A percentile compares a stretch with the other conserved stretches of the same genome.
phyloP scores from a whole-genome alignment of 139 green algal species.

The Volvox africanus region DNA sequence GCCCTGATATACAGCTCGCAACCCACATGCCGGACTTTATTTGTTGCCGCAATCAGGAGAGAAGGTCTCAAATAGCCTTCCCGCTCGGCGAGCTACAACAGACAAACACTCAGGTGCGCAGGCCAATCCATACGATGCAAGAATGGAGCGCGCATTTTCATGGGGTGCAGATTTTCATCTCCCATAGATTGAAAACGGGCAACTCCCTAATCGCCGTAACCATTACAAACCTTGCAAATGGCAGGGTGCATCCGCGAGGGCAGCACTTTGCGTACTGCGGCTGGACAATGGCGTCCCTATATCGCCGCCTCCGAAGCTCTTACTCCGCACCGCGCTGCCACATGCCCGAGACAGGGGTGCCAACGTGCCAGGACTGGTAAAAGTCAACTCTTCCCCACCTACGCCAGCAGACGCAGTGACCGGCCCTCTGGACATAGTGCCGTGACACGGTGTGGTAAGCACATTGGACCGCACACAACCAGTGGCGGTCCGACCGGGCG shows the following conservation, averaged over 20 bases:
- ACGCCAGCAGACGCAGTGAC: neutral
- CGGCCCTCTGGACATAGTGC: constrained; percentile 27
- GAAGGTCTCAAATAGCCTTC: too few species aligned
- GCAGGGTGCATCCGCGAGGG: constrained; percentile 1
- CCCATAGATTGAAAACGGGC: too few species aligned
- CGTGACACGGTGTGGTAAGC: constrained; percentile 4
- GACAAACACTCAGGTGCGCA: too few species aligned
- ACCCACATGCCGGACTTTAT: too few species aligned
- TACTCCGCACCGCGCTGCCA: neutral
- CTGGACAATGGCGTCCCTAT: neutral
- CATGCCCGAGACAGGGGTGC: neutral
- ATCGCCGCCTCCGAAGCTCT: neutral
- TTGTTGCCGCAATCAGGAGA: too few species aligned
- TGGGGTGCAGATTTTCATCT: too few species aligned
- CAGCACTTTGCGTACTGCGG: neutral
- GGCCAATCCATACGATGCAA: too few species aligned
- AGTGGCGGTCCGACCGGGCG: neutral
- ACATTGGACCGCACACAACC: neutral
- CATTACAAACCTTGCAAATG: neutral
- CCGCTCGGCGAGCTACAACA: too few species aligned
- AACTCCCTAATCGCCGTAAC: neutral
- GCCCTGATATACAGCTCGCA: too few species aligned
- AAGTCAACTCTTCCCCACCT: neutral
- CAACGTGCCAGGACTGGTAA: neutral
- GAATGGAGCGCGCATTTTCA: too few species aligned